These are phyloP conservation scores for Chamaecrista fasciculata DNA, from an alignment of 306 rosid species.

Conservation along the genomic window DNA sequence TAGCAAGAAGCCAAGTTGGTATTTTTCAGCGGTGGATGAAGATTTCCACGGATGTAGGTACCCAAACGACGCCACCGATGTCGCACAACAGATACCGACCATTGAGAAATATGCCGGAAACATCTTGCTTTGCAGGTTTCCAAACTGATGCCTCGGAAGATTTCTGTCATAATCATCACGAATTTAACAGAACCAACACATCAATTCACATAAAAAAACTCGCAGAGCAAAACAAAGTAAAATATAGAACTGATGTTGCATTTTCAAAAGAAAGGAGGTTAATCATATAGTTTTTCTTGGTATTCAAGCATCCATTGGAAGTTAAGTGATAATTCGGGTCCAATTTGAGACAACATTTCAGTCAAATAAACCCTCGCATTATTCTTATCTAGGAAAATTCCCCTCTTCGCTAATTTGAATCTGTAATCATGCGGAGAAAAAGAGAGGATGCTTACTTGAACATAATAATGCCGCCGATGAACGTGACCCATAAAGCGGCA, in stretches of 20 bases:
- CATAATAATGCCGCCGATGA: constrained; percentile 98
- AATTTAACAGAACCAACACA: not conserved
- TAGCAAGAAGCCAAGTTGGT: constrained; percentile 91
- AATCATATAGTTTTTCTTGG: not conserved
- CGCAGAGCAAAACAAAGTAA: not conserved
- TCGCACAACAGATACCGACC: constrained; percentile 77
- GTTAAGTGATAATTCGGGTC: not conserved
- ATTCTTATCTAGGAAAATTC: not conserved
- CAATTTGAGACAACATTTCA: not conserved
- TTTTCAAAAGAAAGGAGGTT: not conserved
- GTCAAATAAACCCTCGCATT: not conserved
- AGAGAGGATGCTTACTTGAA: constrained; percentile 57
- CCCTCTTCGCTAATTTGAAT: not conserved
- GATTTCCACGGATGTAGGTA: constrained; percentile 94
- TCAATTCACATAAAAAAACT: not conserved
- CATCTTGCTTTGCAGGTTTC: constrained; percentile 97
- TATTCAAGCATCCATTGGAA: not conserved
- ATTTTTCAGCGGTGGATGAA: constrained; percentile 63
- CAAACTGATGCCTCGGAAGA: constrained; percentile 97
- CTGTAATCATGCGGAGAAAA: not conserved
- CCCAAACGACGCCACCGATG: constrained; percentile 75
- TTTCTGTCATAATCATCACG: constrained; percentile 44
- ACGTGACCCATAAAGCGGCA: constrained; percentile 90
- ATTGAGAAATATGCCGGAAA: constrained; percentile 86
- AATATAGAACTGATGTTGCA: not conserved